Percentiles rank a stretch among this genome's conserved stretches.
These are phyloP conservation scores for Moesziomyces parantarcticus DNA, from an alignment of 1,284 basidiomycete genomes.

Conservation along the genomic window DNA sequence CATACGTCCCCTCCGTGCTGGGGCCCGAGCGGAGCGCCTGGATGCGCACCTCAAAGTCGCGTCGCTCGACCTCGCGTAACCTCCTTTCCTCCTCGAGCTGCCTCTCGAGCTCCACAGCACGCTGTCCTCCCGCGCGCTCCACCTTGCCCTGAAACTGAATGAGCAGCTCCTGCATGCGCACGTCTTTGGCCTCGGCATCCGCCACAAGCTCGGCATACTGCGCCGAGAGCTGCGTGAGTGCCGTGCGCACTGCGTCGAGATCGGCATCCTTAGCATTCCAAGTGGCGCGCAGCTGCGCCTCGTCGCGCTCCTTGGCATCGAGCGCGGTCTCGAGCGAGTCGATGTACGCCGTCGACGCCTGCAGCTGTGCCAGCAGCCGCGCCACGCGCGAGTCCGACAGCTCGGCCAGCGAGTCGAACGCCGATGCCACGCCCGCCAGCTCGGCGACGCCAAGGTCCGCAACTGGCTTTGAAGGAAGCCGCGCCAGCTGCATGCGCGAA, in stretches of 20 bases:
- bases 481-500: constrained; percentile 21
- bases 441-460: constrained; percentile 2
- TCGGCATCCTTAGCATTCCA: neutral
- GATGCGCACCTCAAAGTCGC: constrained; percentile 35
- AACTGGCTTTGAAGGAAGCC: neutral
- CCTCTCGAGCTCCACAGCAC: constrained; percentile 6
- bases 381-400: constrained; percentile 18
- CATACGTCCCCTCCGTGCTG: too few species aligned
- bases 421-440: constrained; percentile 7
- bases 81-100: constrained; percentile 30
- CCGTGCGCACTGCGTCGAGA: constrained; percentile 11
- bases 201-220: constrained; percentile 25
- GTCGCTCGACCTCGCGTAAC: constrained; percentile 22
- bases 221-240: constrained; percentile 7
- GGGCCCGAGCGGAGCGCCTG: constrained; percentile 7
- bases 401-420: constrained; percentile 17
- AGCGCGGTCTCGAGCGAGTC: constrained; percentile 21
- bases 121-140: neutral
- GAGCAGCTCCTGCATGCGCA: constrained; percentile 9
- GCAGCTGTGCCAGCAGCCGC: constrained; percentile 19
- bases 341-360: constrained; percentile 13
- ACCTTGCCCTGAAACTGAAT: constrained; percentile 4
- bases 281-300: neutral
- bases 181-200: constrained; percentile 25
- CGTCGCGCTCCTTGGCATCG: constrained; percentile 8